Base-by-base conservation (phyloP, 1,284 basidiomycete genomes). In the Rhodofomes roseus region DNA sequence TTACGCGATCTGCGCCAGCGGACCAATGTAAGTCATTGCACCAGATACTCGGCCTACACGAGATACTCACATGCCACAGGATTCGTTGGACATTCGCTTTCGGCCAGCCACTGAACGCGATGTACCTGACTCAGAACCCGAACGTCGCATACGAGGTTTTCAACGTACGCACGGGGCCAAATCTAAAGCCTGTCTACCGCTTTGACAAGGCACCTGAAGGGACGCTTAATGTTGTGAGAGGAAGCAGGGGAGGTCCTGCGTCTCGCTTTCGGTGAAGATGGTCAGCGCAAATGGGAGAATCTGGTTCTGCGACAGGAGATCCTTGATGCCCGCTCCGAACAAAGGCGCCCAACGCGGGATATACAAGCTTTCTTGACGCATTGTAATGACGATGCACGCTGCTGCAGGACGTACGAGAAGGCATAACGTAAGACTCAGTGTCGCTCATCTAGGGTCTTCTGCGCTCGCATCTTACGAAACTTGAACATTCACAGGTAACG, bases 71-170 rank as follows among this genome's bases (percentile, higher is more conserved):
- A 58, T n/a, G n/a, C n/a, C n/a, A n/a, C n/a, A n/a, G n/a, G n/a
- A n/a, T n/a, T n/a, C n/a, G n/a, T 43, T 68, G 66, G 65, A 65
- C 66, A 1, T 62, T 67, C 48, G 53, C 56, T n/a, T 63, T 60
- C 27, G 68, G 68, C 51, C 68, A 69, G 40, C 68, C 68, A 20
- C 18, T 37, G 4, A 67, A 65, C 54, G 65, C 63, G 22, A 57
- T 61, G 0, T 43, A 63, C 39, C 37, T 67, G 12, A 55, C 61
- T n/a, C 37, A 34, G 31, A 34, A 60, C 12, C 65, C 65, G 36
- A 55, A 64, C 29, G 60, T 68, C 20, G 68, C 65, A 3, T 69
- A 65, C 56, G 64, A 68, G 55, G 51, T 69, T 14, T 40, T 69
- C 37, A 60, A 68, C 50, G 64, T 64, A 1, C 63, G 67, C 20